These are phyloP conservation scores for Micractinium sp. DNA, from an alignment of 139 green algal species.

Conservation along the genomic window DNA sequence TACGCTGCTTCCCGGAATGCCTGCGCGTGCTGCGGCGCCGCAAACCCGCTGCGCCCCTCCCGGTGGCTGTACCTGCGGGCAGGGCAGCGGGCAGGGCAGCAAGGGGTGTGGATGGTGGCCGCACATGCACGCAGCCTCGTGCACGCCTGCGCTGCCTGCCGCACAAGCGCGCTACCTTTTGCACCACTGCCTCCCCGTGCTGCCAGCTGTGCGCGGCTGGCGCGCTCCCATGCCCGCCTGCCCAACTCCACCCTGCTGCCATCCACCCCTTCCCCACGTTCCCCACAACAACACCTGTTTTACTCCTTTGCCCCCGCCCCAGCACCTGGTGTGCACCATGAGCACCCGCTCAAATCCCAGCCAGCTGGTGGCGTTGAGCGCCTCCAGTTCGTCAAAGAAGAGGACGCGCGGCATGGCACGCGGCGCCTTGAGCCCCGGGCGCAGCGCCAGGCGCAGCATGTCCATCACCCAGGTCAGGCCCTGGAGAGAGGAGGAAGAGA, in stretches of 20 bases:
- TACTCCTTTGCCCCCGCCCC: too few species aligned
- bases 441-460: constrained; percentile 61
- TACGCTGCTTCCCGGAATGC: constrained; percentile 50
- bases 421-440: constrained; percentile 10
- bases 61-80: constrained; percentile 43
- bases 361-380: constrained; percentile 60
- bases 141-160: not conserved
- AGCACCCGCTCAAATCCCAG: constrained; percentile 77
- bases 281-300: too few species aligned
- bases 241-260: too few species aligned
- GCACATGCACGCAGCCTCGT: too few species aligned
- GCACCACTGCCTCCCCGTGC: too few species aligned
- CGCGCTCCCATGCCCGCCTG: too few species aligned
- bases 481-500: constrained; percentile 25
- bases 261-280: too few species aligned
- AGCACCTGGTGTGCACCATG: constrained; percentile 68
- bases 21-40: constrained; percentile 28
- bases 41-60: constrained; percentile 43
- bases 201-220: too few species aligned
- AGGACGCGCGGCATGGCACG: constrained; percentile 59
- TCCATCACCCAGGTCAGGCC: constrained; percentile 70
- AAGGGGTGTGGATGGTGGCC: not conserved
- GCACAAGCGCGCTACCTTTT: too few species aligned
- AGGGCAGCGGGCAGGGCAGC: not conserved
- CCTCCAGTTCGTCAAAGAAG: constrained; percentile 66